phyloP scores from a whole-genome alignment of 163 green algal species.

The Scenedesmus sp. region DNA sequence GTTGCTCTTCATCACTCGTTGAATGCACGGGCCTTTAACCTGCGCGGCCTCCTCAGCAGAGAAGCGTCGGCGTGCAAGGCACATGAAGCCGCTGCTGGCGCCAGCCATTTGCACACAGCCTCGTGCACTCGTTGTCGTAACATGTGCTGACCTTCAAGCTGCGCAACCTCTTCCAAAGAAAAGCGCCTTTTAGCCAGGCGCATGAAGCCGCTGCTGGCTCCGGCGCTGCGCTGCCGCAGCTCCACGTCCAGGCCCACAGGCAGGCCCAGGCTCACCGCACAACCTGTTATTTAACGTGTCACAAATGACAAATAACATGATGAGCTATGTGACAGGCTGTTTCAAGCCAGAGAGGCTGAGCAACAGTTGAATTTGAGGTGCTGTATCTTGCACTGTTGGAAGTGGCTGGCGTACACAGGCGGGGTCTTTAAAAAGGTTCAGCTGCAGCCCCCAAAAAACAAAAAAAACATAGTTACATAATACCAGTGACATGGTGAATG shows the following conservation, averaged over 20 bases:
- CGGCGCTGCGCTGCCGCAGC: slow-evolving; percentile 11
- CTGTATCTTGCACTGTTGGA: neutral
- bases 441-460: neutral
- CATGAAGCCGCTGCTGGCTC: slow-evolving; percentile 59
- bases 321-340: neutral
- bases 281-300: slow-evolving; percentile 51
- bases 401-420: neutral
- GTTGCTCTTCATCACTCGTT: no score
- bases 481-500: neutral
- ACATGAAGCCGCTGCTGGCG: slow-evolving; percentile 56
- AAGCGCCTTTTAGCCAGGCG: slow-evolving; percentile 75
- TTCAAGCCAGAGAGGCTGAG: neutral
- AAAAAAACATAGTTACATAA: no score
- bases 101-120: neutral
- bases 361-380: neutral
- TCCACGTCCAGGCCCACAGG: slow-evolving; percentile 84
- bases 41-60: slow-evolving; percentile 55
- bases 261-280: slow-evolving; percentile 54
- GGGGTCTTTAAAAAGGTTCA: no score
- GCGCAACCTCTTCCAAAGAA: slow-evolving; percentile 56
- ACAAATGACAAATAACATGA: neutral
- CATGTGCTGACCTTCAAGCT: slow-evolving; percentile 50
- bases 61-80: slow-evolving; percentile 75
- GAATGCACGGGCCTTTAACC: slow-evolving; percentile 33
- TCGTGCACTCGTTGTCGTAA: neutral